These are phyloP conservation scores for Cyclotella choctawhatcheeana DNA, from an alignment of 108 stramenopile genomes.

Conservation along the genomic window DNA sequence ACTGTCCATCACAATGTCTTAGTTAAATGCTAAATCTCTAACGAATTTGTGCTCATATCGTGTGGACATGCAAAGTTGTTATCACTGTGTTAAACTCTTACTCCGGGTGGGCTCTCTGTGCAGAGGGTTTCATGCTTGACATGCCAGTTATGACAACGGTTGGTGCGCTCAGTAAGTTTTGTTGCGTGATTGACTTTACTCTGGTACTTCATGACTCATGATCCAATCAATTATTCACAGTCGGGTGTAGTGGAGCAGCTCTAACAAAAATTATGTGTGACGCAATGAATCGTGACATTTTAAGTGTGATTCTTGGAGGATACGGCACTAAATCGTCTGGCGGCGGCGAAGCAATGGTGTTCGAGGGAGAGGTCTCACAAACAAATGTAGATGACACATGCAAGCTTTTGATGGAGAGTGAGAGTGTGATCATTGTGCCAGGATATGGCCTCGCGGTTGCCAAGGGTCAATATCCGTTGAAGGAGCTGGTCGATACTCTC, in stretches of 20 bases:
- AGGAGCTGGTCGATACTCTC: constrained; percentile 92
- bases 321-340: constrained; percentile 90
- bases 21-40: too few species aligned
- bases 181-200: too few species aligned
- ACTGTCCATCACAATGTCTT: too few species aligned
- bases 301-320: constrained; percentile 96
- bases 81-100: constrained; percentile 98
- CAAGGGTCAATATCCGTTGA: constrained; percentile 95
- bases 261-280: constrained; percentile 99
- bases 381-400: constrained; percentile 86
- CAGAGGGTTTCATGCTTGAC: constrained; percentile 99
- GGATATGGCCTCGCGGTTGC: constrained; percentile 99
- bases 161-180: too few species aligned
- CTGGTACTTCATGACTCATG: too few species aligned
- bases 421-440: constrained; percentile 94
- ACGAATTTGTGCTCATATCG: background rate
- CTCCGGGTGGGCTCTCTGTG: constrained; percentile 95
- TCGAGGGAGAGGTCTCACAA: constrained; percentile 92
- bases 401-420: constrained; percentile 83
- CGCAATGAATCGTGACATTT: constrained; percentile 97
- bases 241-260: constrained; percentile 98
- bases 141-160: constrained; percentile 98
- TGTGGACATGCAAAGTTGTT: constrained; percentile 89
- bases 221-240: too few species aligned
- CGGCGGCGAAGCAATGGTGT: constrained; percentile 88